Conservation (phyloP, 73 alveolate genomes). For the Blepharisma stoltei region DNA sequence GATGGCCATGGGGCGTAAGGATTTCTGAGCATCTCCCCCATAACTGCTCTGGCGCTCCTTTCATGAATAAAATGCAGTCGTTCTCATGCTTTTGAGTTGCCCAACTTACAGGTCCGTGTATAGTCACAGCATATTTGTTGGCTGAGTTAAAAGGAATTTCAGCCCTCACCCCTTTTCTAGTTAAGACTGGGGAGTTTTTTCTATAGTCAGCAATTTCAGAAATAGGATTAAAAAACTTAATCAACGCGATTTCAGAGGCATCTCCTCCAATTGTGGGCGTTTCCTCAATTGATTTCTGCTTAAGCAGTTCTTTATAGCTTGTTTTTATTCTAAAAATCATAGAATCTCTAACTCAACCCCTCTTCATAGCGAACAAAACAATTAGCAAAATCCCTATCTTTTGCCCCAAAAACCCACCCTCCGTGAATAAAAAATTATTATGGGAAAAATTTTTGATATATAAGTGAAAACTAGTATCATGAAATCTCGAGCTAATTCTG, state of each 20-base stretch:
- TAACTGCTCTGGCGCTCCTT: slow-evolving; percentile 63
- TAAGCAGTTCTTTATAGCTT: not conserved
- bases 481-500: too few species aligned
- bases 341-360: too few species aligned
- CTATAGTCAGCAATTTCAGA: slow-evolving; percentile 54
- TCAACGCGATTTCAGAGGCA: slow-evolving; percentile 91
- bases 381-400: too few species aligned
- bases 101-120: slow-evolving; percentile 33
- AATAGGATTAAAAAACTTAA: slow-evolving; percentile 85
- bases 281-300: not conserved
- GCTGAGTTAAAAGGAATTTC: slow-evolving; percentile 56
- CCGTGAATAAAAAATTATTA: too few species aligned
- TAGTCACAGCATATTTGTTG: slow-evolving; percentile 48
- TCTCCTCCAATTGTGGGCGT: slow-evolving; percentile 76
- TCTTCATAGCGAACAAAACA: too few species aligned
- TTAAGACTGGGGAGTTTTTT: slow-evolving; percentile 38
- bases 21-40: slow-evolving; percentile 29
- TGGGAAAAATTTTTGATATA: too few species aligned
- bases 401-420: too few species aligned
- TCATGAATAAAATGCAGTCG: slow-evolving; percentile 37
- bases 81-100: not conserved
- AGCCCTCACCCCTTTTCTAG: not conserved
- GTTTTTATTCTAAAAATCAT: too few species aligned
- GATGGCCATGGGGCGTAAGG: not conserved
- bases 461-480: too few species aligned